A percentile compares a stretch with the other conserved stretches of the same genome.
phyloP scores from a whole-genome alignment of 768 basidiomycete species.

The Phlebiopsis gigantea region DNA sequence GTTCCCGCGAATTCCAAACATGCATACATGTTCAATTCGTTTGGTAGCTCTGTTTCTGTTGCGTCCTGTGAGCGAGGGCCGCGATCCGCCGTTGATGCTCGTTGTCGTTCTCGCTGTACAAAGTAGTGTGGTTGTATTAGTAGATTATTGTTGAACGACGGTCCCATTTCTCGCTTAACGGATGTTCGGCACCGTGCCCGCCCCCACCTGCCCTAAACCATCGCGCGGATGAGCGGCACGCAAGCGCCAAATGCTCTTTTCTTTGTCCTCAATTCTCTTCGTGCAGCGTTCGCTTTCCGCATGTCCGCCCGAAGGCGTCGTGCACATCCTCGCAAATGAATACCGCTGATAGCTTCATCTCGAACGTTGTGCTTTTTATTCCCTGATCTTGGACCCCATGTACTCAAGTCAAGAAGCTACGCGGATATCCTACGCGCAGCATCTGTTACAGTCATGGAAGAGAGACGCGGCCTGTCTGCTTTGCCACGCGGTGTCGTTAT shows the following conservation, averaged over 20 bases:
- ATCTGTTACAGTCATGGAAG: conserved; percentile 76
- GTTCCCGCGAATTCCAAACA: no score
- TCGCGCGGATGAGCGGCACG: neutral
- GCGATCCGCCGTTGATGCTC: no score
- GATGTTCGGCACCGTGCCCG: neutral
- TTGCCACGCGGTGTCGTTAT: conserved; percentile 55
- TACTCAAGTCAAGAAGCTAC: conserved; percentile 64
- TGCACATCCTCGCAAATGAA: neutral
- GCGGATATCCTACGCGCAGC: conserved; percentile 33
- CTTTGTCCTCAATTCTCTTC: neutral
- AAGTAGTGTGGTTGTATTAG: neutral
- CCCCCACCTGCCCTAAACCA: neutral
- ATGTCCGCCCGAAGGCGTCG: neutral
- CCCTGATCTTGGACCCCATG: conserved; percentile 28
- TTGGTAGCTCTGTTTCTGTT: neutral
- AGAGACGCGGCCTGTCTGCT: conserved; percentile 35
- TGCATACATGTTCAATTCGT: neutral
- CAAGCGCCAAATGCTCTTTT: neutral
- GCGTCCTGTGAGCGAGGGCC: neutral
- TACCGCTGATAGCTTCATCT: neutral
- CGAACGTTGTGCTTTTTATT: neutral
- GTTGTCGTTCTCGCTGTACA: neutral
- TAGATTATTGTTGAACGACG: neutral
- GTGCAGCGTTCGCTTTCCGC: neutral
- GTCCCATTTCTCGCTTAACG: neutral